Conservation (phyloP, 352 stramenopile genomes). For the Phytophthora macrochlamydospora region DNA sequence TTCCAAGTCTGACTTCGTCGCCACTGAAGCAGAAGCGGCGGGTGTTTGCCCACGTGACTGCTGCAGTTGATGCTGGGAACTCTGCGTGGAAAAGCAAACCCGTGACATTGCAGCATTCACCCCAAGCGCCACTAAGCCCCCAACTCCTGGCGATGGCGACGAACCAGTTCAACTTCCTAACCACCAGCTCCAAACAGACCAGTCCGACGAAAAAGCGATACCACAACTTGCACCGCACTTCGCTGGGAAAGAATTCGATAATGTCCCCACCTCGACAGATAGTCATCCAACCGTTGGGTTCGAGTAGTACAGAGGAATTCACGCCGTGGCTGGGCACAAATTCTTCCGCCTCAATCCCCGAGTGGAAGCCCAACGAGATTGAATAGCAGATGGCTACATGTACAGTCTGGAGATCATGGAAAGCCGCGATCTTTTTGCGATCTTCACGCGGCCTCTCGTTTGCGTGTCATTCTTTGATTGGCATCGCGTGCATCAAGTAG, state of each 20-base stretch:
- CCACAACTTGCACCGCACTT: constrained; percentile 21
- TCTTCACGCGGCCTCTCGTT: too few species aligned
- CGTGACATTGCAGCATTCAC: background rate
- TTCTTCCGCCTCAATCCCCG: constrained; percentile 18
- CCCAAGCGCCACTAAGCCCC: constrained; percentile 13
- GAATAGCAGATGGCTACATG: too few species aligned
- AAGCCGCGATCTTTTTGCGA: too few species aligned
- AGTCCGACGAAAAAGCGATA: constrained; percentile 16
- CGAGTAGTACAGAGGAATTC: constrained; percentile 12
- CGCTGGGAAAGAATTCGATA: constrained; percentile 3
- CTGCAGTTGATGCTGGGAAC: constrained; percentile 30
- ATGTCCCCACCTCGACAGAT: constrained; percentile 4
- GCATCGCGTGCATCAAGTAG: too few species aligned
- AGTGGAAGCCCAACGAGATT: background rate
- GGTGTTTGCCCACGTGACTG: constrained; percentile 44
- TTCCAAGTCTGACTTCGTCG: constrained; percentile 20
- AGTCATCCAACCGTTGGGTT: constrained; percentile 5
- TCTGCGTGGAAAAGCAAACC: constrained; percentile 19
- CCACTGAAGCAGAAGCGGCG: constrained; percentile 56
- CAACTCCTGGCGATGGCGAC: constrained; percentile 47
- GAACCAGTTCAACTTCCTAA: constrained; percentile 51
- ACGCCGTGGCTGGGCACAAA: constrained; percentile 15
- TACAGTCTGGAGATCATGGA: too few species aligned
- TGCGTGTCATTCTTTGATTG: too few species aligned
- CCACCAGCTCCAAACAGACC: constrained; percentile 15